Evolutionary conservation across 352 stramenopile species (phyloP), one percentile per base, ranked within the genome.

Genomic region (Phytophthora cryptogea): DNA sequence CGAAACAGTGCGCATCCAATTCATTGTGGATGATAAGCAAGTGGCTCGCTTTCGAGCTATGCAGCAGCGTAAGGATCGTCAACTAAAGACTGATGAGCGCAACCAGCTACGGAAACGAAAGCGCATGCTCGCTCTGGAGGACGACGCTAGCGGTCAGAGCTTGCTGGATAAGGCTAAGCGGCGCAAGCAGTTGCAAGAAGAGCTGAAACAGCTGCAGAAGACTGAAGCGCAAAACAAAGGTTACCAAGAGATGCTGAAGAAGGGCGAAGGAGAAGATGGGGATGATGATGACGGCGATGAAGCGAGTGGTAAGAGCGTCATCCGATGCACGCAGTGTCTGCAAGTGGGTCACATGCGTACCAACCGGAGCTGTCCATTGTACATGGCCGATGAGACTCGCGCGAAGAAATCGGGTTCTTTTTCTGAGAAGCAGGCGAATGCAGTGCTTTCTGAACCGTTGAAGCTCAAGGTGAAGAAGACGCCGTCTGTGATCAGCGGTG

Each of bases 241-340:
- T 7, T 94, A 94, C 39, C 74, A 89, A 28, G 83, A 91, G 66
- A 87, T 91, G 78, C 76, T 94, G 14, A 74, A 92, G 54, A 89
- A 90, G 35, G 79, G 81, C 27, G 81, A 94, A 40, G 59, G 30
- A n/a, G 65, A 66, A 26, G 56, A 26, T 26, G 53, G 20, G 11
- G 61, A 63, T 28, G 50, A 14, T 40, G 52, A 28, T 11, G 68
- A 71, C 23, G 63, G 8, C 41, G 59, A 73, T 17, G 64, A 71
- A 41, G 59, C 43, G 1, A 66, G 54, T 60, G 77, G 74, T 2
- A 91, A 89, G 64, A 77, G 76, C 11, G 74, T 78, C 32, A 89
- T 94, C 57, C 85, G 85, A 6, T 94, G 85, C 54, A 94, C 85
- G 5, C 78, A 91, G 40, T 94, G 85, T 64, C 74, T 88, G 20